Evolutionary conservation across 768 basidiomycete species (phyloP).

Genomic region (Lactarius deliciosus): DNA sequence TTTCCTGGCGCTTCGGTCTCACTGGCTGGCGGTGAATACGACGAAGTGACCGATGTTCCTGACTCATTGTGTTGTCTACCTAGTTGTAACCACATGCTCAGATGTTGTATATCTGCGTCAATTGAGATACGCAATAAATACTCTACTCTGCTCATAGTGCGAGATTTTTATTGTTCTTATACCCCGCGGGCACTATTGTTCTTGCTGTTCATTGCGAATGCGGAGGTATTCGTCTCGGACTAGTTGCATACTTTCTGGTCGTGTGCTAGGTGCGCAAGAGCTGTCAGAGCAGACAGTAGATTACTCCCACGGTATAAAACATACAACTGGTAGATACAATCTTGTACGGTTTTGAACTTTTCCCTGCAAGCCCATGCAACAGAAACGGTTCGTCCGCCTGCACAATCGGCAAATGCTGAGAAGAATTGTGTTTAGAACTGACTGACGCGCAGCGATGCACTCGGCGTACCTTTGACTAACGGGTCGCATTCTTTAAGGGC

Average conservation of each 20-base stretch:
- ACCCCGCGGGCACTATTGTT: conserved; percentile 14
- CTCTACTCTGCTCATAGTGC: background rate
- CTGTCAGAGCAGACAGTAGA: background rate
- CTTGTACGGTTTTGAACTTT: conserved; percentile 66
- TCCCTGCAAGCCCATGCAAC: conserved; percentile 82
- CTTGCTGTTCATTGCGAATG: conserved; percentile 47
- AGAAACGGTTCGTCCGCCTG: conserved; percentile 74
- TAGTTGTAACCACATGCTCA: background rate
- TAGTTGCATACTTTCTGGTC: conserved; percentile 69
- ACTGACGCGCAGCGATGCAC: conserved; percentile 12
- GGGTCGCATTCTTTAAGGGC: conserved; percentile 78
- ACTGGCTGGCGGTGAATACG: conserved; percentile 26
- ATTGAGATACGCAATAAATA: conserved; percentile 18
- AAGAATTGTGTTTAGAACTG: conserved; percentile 3
- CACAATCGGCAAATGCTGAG: conserved; percentile 82
- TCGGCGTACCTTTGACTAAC: conserved; percentile 63
- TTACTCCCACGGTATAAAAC: conserved; percentile 34
- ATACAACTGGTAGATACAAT: conserved; percentile 79
- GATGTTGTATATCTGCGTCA: conserved; percentile 2
- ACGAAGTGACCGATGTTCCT: conserved; percentile 9
- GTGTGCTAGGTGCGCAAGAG: conserved; percentile 49
- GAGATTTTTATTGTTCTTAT: background rate
- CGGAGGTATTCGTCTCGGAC: conserved; percentile 74
- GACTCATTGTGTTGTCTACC: background rate
- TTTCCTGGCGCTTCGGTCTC: conserved; percentile 27